These are phyloP conservation scores for Thielaviopsis euricoi DNA, from an alignment of 2,329 filamentous ascomycete genomes.

Conservation along the genomic window DNA sequence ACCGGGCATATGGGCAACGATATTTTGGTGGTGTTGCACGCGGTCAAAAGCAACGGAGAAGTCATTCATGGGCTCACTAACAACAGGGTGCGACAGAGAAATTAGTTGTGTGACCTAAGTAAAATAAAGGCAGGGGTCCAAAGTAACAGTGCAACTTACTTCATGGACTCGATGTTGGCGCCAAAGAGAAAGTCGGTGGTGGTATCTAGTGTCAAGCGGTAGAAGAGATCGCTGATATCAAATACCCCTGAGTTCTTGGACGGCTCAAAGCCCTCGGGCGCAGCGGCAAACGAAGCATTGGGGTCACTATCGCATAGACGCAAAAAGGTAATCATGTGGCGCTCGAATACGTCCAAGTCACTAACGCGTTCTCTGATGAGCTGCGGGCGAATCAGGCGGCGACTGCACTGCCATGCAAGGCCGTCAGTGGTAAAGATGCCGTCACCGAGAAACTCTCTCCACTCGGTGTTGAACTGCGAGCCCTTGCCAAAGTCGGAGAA, in stretches of 20 bases:
- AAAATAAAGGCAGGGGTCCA: neutral
- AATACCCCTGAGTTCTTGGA: conserved; percentile 39
- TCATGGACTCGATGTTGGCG: neutral
- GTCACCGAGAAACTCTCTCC: conserved; percentile 59
- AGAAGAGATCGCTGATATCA: conserved; percentile 63
- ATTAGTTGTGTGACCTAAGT: no score
- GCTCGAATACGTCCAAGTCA: conserved; percentile 67
- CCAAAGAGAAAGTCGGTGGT: conserved; percentile 79
- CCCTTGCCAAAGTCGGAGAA: conserved; percentile 78
- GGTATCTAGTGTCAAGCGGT: conserved; percentile 70
- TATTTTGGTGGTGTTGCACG: conserved; percentile 57
- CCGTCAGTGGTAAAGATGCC: conserved; percentile 72
- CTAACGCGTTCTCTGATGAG: conserved; percentile 74
- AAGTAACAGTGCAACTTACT: no score
- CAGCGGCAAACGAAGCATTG: conserved; percentile 28
- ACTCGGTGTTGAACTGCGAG: conserved; percentile 54
- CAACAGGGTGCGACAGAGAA: neutral
- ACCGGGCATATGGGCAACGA: conserved; percentile 48
- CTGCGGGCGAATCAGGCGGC: conserved; percentile 71
- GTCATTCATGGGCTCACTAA: conserved; percentile 37
- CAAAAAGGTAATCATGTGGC: conserved; percentile 36
- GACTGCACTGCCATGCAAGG: conserved; percentile 58
- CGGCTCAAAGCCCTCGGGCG: conserved; percentile 44
- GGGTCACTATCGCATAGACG: conserved; percentile 40
- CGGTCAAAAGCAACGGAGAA: conserved; percentile 74